Base-by-base conservation (phyloP, 1,139 yeast genomes). In the Candida frijolesensis region DNA sequence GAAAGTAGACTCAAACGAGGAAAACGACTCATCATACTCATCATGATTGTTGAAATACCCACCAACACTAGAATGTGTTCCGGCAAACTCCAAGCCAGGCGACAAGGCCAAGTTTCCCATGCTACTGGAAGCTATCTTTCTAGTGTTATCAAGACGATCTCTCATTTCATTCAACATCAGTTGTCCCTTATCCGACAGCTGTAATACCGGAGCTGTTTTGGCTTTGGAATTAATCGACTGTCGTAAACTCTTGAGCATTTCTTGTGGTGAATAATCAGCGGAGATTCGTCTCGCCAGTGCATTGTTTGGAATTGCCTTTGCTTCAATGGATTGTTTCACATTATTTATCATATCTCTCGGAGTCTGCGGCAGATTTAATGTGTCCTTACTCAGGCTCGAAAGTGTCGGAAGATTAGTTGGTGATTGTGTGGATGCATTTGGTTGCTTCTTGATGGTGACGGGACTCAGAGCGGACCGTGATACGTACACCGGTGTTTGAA, bases 231-330 rank as follows among this genome's bases (percentile, higher is more conserved):
- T 62, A 15, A 70, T 62, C 1, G 73, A 65, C 15, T 57, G 56
- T 46, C 63, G 62, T 12, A 70, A 53, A 39, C 53, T 58, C 34
- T 56, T 61, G 11, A 69, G 54, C 74, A 70, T 68, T 42, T 67
- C 71, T 25, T 60, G 61, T 1, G 72, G 71, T 16, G 66, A 59
- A 41, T 60, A 61, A 18, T 58, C 61, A 0, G 58, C 50, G 1
- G 68, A 62, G 30, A 59, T 43, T 45, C 70, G 52, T 40, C 60
- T 60, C 3, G 50, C 43, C 2, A 52, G 46, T 2, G 63, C 52
- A 49, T 59, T 60, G 37, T 58, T 58, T 8, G 55, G 56, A 1
- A 55, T 50, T 2, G 64, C 44, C 49, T 64, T 67, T 3, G 62
- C 45, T 19, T 63, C 65, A 10, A 68, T 58, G 4, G 70, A 63